A percentile compares a stretch with the other conserved stretches of the same genome.
These are phyloP conservation scores for Camellia japonica DNA, from an alignment of 148 eudicot genomes.

Conservation along the genomic window DNA sequence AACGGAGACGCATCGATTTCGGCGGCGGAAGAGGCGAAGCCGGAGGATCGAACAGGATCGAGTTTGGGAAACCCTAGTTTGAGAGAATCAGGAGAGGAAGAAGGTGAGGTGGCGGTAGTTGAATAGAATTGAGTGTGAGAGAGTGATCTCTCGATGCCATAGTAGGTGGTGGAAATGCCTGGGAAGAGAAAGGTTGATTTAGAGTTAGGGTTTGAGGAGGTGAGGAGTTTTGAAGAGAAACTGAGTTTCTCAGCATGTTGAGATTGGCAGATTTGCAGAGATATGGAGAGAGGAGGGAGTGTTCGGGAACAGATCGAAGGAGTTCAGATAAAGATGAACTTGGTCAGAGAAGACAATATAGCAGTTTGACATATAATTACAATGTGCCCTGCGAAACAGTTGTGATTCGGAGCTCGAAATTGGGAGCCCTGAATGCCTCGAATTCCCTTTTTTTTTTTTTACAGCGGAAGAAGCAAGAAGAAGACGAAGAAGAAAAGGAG, in stretches of 20 bases:
- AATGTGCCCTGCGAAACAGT: too few species aligned
- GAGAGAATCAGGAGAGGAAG: slow-evolving; percentile 19
- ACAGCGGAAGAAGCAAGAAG: too few species aligned
- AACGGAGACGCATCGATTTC: slow-evolving; percentile 23
- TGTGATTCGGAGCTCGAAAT: too few species aligned
- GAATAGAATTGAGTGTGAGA: too few species aligned
- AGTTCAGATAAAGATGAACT: too few species aligned
- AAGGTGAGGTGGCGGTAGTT: neutral
- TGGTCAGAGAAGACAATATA: too few species aligned
- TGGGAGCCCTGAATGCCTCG: too few species aligned
- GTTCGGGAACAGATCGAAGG: neutral
- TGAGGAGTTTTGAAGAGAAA: slow-evolving; percentile 37
- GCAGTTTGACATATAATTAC: too few species aligned
- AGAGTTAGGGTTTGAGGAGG: slow-evolving; percentile 11
- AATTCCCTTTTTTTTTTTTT: too few species aligned
- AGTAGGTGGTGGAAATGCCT: neutral
- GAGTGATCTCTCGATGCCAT: slow-evolving; percentile 14
- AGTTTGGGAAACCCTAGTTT: slow-evolving; percentile 25
- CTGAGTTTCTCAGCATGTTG: slow-evolving; percentile 53
- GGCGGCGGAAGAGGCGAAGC: slow-evolving; percentile 25
- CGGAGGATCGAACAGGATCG: slow-evolving; percentile 17
- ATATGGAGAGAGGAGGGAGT: neutral
- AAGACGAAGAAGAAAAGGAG: too few species aligned
- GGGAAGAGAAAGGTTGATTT: slow-evolving; percentile 13
- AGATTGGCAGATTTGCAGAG: neutral